phyloP scores from a whole-genome alignment of 2,329 filamentous ascomycete species.

The Cladophialophora psammophila region DNA sequence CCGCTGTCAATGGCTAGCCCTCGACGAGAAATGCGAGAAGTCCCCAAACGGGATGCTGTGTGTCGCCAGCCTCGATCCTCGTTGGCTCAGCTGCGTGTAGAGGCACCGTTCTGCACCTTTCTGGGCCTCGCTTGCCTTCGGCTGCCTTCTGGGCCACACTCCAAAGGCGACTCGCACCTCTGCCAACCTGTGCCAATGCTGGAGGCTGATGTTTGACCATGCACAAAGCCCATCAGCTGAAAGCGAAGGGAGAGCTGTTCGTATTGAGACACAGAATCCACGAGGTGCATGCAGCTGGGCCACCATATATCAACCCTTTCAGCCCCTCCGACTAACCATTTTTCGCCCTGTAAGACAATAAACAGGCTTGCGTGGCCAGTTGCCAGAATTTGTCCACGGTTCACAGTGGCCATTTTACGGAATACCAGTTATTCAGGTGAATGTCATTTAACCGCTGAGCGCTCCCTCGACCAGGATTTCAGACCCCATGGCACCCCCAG shows the following conservation, averaged over 20 bases:
- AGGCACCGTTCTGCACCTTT: background rate
- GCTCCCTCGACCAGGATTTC: background rate
- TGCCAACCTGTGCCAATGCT: background rate
- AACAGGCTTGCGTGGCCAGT: background rate
- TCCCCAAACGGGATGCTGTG: constrained; percentile 1
- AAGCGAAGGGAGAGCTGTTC: background rate
- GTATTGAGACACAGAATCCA: background rate
- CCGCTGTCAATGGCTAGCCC: background rate
- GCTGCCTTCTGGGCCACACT: background rate
- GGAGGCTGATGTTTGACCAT: constrained; percentile 1
- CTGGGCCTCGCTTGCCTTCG: background rate
- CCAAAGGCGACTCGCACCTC: background rate
- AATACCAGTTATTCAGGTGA: background rate
- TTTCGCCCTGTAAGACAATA: background rate
- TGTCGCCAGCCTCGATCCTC: constrained; percentile 3
- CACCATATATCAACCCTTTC: constrained; percentile 3
- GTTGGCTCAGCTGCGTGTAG: background rate
- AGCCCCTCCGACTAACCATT: background rate
- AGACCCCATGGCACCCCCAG: constrained; percentile 21
- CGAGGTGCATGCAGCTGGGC: background rate
- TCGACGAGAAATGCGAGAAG: background rate
- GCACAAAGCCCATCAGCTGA: constrained; percentile 1
- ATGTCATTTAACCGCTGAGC: background rate
- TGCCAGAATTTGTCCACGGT: background rate
- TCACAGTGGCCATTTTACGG: background rate